Evolutionary conservation across 1,139 yeast species (phyloP).

Genomic region (Debaryomyces subglobosus): DNA sequence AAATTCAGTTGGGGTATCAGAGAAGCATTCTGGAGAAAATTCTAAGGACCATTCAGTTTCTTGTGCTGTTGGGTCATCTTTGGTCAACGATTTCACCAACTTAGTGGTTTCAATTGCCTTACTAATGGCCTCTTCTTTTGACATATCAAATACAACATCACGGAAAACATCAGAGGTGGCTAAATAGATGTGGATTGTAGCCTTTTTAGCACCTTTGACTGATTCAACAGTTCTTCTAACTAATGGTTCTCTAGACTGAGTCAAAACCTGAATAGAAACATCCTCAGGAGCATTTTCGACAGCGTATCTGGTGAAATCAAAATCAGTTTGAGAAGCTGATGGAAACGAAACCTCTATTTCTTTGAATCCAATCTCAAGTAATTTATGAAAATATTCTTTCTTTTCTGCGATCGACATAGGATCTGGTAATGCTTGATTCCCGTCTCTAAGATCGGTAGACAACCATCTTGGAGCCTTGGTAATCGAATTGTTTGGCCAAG

Average conservation of each 20-base stretch:
- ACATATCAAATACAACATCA: slow-evolving; percentile 49
- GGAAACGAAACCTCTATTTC: slow-evolving; percentile 55
- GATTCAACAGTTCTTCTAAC: slow-evolving; percentile 50
- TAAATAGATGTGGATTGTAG: slow-evolving; percentile 50
- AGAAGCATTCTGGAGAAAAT: slow-evolving; percentile 51
- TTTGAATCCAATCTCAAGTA: slow-evolving; percentile 49
- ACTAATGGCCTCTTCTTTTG: slow-evolving; percentile 43
- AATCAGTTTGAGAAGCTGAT: slow-evolving; percentile 52
- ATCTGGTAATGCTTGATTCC: slow-evolving; percentile 53
- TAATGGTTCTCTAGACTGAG: slow-evolving; percentile 50
- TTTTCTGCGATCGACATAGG: slow-evolving; percentile 52
- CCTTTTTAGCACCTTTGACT: slow-evolving; percentile 50
- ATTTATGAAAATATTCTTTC: slow-evolving; percentile 48
- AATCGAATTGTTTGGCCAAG: slow-evolving; percentile 46
- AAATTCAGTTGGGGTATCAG: slow-evolving; percentile 47
- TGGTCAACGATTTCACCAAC: slow-evolving; percentile 45
- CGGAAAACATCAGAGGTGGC: slow-evolving; percentile 53
- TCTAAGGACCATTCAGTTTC: slow-evolving; percentile 50
- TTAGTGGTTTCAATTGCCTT: slow-evolving; percentile 47
- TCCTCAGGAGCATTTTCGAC: slow-evolving; percentile 51
- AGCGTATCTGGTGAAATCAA: slow-evolving; percentile 52
- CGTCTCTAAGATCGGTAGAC: slow-evolving; percentile 53
- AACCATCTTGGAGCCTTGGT: slow-evolving; percentile 53
- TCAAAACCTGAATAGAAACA: slow-evolving; percentile 50
- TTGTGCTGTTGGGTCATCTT: slow-evolving; percentile 42